These are phyloP conservation scores for Leucosporidium scottii DNA, from an alignment of 768 basidiomycete genomes.

Conservation along the genomic window DNA sequence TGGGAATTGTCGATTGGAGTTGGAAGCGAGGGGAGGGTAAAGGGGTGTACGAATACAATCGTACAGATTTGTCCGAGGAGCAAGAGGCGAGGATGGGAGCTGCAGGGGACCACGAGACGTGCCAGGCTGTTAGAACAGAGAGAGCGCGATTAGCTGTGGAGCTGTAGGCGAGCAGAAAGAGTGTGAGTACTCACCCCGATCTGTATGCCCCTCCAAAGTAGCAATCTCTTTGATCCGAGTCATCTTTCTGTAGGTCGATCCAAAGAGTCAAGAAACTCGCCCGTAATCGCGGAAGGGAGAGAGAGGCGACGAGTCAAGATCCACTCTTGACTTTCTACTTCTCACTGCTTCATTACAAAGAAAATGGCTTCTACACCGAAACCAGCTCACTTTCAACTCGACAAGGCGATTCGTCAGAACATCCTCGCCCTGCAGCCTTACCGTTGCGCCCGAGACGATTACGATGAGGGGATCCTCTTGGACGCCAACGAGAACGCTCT, in stretches of 20 bases:
- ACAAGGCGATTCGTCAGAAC: constrained; percentile 80
- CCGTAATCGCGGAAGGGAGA: neutral
- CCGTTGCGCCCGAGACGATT: constrained; percentile 93
- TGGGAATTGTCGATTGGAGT: constrained; percentile 57
- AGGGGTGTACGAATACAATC: constrained; percentile 63
- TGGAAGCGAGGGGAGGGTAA: constrained; percentile 33
- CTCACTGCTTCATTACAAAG: neutral
- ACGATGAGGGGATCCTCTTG: constrained; percentile 60
- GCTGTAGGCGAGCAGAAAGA: neutral
- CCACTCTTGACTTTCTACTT: neutral
- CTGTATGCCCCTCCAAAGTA: constrained; percentile 19
- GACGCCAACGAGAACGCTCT: constrained; percentile 97
- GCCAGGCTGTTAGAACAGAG: constrained; percentile 54
- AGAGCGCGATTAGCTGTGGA: neutral
- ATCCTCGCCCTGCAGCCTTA: constrained; percentile 87
- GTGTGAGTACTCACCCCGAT: constrained; percentile 12
- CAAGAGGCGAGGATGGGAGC: constrained; percentile 81
- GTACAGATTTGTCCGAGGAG: constrained; percentile 85
- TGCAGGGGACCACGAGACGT: constrained; percentile 77
- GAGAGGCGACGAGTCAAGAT: too few relatives aligned
- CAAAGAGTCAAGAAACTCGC: neutral
- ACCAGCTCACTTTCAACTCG: constrained; percentile 78
- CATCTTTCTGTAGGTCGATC: neutral
- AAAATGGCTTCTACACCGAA: constrained; percentile 37
- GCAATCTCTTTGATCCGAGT: neutral